Conservation (phyloP, 208 protist genomes). For the Acanthamoeba triangularis region DNA sequence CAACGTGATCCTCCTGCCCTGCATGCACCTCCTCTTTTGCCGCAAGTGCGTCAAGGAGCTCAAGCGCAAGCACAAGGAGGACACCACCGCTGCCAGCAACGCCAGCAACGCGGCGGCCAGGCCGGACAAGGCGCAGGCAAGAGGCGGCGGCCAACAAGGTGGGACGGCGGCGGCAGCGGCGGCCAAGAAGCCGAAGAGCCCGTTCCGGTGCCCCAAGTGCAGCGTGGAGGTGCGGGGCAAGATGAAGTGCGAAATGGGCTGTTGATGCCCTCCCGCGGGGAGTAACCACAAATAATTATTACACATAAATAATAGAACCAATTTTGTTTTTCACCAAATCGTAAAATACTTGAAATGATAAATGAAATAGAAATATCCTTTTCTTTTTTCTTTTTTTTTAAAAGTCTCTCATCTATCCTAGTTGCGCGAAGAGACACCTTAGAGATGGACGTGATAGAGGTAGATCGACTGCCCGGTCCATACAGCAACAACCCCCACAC, state of each 20-base stretch:
- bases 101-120: neutral
- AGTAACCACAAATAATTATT: too few relatives aligned
- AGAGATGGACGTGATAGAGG: too few relatives aligned
- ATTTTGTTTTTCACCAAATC: too few relatives aligned
- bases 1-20: constrained; percentile 23
- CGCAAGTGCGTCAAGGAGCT: neutral
- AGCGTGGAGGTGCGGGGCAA: neutral
- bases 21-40: constrained; percentile 53
- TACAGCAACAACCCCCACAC: too few relatives aligned
- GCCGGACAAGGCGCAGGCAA: neutral
- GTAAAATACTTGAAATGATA: too few relatives aligned
- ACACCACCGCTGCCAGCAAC: neutral
- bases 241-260: constrained; percentile 29
- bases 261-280: too few relatives aligned
- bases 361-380: too few relatives aligned
- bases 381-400: too few relatives aligned
- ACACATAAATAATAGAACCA: too few relatives aligned
- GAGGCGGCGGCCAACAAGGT: neutral
- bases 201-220: neutral
- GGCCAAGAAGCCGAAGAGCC: neutral
- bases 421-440: too few relatives aligned
- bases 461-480: too few relatives aligned
- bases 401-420: too few relatives aligned
- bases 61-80: neutral
- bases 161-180: neutral